Percentiles rank a stretch among this genome's conserved stretches.
Evolutionary conservation across 2,329 filamentous ascomycete genomes (phyloP).

Genomic region (Ascochyta rabiei): DNA sequence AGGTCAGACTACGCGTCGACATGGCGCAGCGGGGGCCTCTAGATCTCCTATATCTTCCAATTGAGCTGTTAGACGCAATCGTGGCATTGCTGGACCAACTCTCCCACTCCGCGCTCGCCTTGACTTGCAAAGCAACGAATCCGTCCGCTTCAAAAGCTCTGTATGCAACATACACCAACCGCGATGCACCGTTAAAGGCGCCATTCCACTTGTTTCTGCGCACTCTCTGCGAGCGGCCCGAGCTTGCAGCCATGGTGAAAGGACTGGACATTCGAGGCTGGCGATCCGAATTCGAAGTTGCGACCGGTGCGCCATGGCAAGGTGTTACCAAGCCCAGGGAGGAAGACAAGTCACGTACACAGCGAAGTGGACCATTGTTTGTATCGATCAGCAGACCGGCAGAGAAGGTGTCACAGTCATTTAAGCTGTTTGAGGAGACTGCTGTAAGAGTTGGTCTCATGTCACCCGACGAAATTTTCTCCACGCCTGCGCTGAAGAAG

Average conservation of each 20-base stretch:
- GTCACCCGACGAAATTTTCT: background rate
- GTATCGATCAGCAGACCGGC: background rate
- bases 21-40: no score
- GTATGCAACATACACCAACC: background rate
- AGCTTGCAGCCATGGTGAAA: conserved; percentile 8
- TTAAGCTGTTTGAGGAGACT: background rate
- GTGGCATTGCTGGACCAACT: background rate
- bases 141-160: background rate
- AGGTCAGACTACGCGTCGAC: no score
- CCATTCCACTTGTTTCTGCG: background rate
- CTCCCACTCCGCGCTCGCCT: background rate
- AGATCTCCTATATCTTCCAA: background rate
- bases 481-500: background rate
- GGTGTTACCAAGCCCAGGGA: background rate
- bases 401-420: background rate
- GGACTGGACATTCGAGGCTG: conserved; percentile 14
- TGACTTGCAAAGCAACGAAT: background rate
- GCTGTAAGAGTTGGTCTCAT: background rate
- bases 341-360: background rate
- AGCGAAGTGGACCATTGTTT: background rate
- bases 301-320: conserved; percentile 1
- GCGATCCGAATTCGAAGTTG: conserved; percentile 16
- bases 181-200: background rate
- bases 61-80: conserved; percentile 1
- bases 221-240: background rate